A percentile compares a stretch with the other conserved stretches of the same genome.
These are phyloP conservation scores for Leccinum disarticulatum DNA, from an alignment of 768 basidiomycete species.

Conservation along the genomic window DNA sequence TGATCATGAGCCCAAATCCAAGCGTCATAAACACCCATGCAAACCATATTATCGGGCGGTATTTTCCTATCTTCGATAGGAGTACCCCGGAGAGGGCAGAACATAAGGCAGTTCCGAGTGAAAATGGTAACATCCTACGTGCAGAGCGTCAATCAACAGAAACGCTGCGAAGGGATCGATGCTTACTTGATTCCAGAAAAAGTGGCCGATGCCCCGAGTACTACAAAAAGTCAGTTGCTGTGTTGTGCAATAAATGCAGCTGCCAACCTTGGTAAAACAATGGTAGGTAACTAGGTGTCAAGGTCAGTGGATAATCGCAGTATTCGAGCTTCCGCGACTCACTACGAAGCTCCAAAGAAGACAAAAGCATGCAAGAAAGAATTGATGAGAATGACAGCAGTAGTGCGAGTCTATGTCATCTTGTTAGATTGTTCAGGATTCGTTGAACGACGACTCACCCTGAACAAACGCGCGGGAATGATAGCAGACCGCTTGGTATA, in stretches of 20 bases:
- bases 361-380: constrained; percentile 62
- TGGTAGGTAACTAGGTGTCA: constrained; percentile 53
- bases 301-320: not conserved
- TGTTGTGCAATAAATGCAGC: not conserved
- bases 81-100: constrained; percentile 59
- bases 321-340: constrained; percentile 1
- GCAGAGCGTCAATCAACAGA: not conserved
- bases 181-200: constrained; percentile 62
- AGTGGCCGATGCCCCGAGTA: constrained; percentile 73
- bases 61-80: constrained; percentile 56
- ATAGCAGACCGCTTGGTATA: constrained; percentile 67
- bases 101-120: constrained; percentile 54
- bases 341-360: constrained; percentile 51
- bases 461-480: constrained; percentile 73
- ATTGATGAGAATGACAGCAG: constrained; percentile 54
- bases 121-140: constrained; percentile 71
- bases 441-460: constrained; percentile 36
- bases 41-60: constrained; percentile 63
- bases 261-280: constrained; percentile 62
- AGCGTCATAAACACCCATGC: constrained; percentile 56
- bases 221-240: constrained; percentile 23
- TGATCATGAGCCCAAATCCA: constrained; percentile 75
- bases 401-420: constrained; percentile 65
- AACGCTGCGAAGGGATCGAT: not conserved
- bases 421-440: not conserved